Base-by-base conservation (phyloP, 768 basidiomycete genomes). In the Leccinum incarnatum region DNA sequence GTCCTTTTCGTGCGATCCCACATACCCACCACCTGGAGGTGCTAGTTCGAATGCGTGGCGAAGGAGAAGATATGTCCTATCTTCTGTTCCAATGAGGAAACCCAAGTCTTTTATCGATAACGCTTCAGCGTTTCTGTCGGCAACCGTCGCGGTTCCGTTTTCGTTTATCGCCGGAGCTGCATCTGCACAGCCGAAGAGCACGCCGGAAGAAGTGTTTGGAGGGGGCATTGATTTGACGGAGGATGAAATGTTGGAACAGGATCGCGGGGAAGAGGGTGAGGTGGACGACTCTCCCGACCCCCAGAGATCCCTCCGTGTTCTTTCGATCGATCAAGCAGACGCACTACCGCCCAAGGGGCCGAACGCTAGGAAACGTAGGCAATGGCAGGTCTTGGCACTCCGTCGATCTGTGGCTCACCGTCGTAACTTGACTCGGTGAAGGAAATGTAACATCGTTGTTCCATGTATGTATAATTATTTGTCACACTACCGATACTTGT, bases 161-260 rank as follows among this genome's bases (percentile, higher is more conserved):
- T 79, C 83, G 4, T 73, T 84, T 54, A 75, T 88, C 55, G 75
- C 77, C 42, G 83, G 76, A 36, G 71, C 60, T 21, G 54, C 65
- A 23, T 55, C 64, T 10, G 12, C 65, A 9, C 67, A 75, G 2
- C 63, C 70, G 17, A 77, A 77, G 51, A 77, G 83, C 27, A 86
- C 80, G 7, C 86, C 88, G 2, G 87, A 90, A 51, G 82, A 87
- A 34, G 86, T 91, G 30, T 85, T 84, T 65, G 76, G 78, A 58
- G 82, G 81, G 34, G 80, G 82, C 60, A 87, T 91, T 56, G 91
- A 93, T 64, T 67, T 94, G 61, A 74, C 79, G 47, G 91, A 93
- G 66, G 84, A 91, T 57, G 91, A 94, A 63, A 79, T 92, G 17
- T 68, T 91, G 54, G 91, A 93, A 59, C 84, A 87, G 62, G 91